These are phyloP conservation scores for Pistacia atlantica DNA, from an alignment of 345 rosid species.

Conservation along the genomic window DNA sequence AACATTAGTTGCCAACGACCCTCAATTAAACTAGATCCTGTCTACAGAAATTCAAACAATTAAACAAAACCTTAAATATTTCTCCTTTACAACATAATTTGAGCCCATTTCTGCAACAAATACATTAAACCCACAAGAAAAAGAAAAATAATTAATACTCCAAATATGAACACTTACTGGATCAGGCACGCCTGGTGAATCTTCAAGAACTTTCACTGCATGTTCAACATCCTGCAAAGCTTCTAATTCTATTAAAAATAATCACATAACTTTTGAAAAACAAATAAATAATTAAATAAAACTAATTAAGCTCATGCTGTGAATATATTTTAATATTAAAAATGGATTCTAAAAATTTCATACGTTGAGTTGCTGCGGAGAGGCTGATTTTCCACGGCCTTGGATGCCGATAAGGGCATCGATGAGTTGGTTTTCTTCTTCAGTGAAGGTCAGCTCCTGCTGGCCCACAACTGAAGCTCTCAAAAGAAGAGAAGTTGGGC, in stretches of 20 bases:
- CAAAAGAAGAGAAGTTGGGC: slow-evolving; percentile 6
- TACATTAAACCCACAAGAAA: not conserved
- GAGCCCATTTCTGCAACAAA: not conserved
- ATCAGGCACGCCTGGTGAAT: slow-evolving; percentile 59
- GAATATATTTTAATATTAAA: too few relatives aligned
- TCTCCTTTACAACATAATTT: not conserved
- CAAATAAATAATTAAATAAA: not conserved
- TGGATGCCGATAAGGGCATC: slow-evolving; percentile 91
- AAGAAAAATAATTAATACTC: not conserved
- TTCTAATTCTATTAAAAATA: not conserved
- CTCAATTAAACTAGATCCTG: slow-evolving; percentile 73
- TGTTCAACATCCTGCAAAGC: slow-evolving; percentile 65
- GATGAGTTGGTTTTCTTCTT: slow-evolving; percentile 69
- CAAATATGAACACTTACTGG: slow-evolving; percentile 51
- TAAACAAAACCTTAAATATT: not conserved
- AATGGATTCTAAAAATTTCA: not conserved
- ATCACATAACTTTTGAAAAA: not conserved
- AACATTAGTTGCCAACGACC: slow-evolving; percentile 95
- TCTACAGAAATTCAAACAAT: slow-evolving; percentile 39
- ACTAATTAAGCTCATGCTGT: too few relatives aligned
- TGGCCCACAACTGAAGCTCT: slow-evolving; percentile 34
- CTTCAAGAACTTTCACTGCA: slow-evolving; percentile 78
- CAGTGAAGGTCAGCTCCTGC: slow-evolving; percentile 46
- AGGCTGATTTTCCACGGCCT: slow-evolving; percentile 88
- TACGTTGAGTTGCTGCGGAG: slow-evolving; percentile 78